Evolutionary conservation across 2,329 filamentous ascomycete genomes (phyloP), one percentile per base, ranked within the genome.

Genomic region (Lecanicillium sp.): DNA sequence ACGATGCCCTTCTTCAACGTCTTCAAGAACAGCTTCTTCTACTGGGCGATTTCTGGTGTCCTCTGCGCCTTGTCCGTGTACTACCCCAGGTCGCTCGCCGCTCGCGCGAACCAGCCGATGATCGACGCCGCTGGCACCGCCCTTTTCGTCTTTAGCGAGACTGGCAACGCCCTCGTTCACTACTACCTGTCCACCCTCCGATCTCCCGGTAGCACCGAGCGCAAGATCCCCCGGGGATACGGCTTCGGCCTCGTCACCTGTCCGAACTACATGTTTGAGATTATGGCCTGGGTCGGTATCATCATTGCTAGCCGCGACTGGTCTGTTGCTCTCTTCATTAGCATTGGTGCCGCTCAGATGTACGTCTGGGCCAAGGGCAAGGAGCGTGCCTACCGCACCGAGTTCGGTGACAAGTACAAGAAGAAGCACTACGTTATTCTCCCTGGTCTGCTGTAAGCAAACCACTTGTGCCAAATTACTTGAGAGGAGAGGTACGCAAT

Each of bases 231-330:
- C 2, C 70, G 70, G 41, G 92, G 92, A 18, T 78, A 90, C 42
- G 87, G 89, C 20, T 97, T 96, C 62, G 71, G 69, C 47, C 65
- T 86, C 27, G 90, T 98, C 37, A 98, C 92, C 11, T 94, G 89
- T 67, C 92, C 92, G 30, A 98, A 98, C 68, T 98, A 98, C 69
- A 78, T 94, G 69, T 97, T 94, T 51, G 92, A 98, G 65, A 72
- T 85, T 6, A 60, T 94, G 28, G 79, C 89, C 1, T 98, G 92
- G 92, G 51, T 85, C 20, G 89, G 88, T 18, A 72, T 97, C 40
- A 81, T 84, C 49, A 58, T 94, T 31, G 75, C 90, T 39, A 88
- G 80, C 51, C 81, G 86, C 53, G 89, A 82, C 64, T 83, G 84
- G 69, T 76, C 80, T 36, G 85, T 92, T 1, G 68, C 79, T 13